Percentiles rank a stretch among this genome's conserved stretches.
These are phyloP conservation scores for Trichoderma sp. DNA, from an alignment of 2,329 filamentous ascomycete genomes.

Conservation along the genomic window DNA sequence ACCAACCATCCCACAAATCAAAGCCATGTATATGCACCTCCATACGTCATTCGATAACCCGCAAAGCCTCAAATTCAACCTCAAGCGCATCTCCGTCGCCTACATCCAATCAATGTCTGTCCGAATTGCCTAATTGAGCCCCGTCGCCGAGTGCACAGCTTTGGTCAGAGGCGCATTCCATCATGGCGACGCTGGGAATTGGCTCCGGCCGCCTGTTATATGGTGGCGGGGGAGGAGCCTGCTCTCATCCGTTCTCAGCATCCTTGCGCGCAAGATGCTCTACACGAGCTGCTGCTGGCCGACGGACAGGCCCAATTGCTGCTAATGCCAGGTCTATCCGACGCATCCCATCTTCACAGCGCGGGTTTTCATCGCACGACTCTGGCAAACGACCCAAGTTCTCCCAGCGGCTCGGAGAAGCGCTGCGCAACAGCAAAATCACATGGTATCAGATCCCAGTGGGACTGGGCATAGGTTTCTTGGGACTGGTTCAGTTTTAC, in stretches of 20 bases:
- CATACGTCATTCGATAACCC: conserved; percentile 8
- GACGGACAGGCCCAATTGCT: conserved; percentile 12
- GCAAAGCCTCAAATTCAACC: neutral
- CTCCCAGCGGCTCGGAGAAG: conserved; percentile 52
- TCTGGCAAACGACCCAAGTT: conserved; percentile 51
- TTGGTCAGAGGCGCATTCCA: conserved; percentile 8
- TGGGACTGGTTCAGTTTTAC: conserved; percentile 83
- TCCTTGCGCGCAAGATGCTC: conserved; percentile 34
- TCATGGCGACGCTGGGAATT: conserved; percentile 36
- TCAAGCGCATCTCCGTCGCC: neutral
- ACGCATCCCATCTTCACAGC: conserved; percentile 30
- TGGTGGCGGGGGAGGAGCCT: conserved; percentile 26
- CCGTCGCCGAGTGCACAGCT: conserved; percentile 12
- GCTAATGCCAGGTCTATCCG: conserved; percentile 24
- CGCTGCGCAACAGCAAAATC: conserved; percentile 57
- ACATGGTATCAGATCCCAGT: conserved; percentile 92
- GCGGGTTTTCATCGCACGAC: conserved; percentile 34
- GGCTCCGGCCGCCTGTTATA: conserved; percentile 37
- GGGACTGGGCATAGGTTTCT: conserved; percentile 79
- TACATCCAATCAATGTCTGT: conserved; percentile 13
- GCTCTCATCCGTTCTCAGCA: conserved; percentile 32
- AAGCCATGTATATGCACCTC: neutral
- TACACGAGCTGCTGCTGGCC: conserved; percentile 28
- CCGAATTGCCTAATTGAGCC: neutral
- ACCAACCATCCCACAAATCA: neutral